Evolutionary conservation across 1,284 basidiomycete species (phyloP).

Genomic region (Moesziomyces aphidis): DNA sequence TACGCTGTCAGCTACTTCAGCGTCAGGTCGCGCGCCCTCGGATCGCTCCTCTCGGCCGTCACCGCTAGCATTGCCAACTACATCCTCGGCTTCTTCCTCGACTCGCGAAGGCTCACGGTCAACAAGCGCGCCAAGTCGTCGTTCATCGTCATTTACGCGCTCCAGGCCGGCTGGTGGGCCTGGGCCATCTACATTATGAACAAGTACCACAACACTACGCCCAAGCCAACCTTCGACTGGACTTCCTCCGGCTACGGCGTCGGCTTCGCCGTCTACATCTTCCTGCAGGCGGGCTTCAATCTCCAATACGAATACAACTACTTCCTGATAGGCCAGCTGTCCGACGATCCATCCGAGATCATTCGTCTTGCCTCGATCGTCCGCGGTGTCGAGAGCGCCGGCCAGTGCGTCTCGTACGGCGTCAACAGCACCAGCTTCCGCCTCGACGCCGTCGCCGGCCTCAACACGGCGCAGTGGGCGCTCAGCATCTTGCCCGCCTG

Average conservation of each 20-base stretch:
- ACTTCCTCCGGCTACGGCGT: slow-evolving; percentile 52
- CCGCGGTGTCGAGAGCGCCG: slow-evolving; percentile 61
- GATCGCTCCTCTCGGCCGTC: slow-evolving; percentile 66
- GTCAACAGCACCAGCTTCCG: slow-evolving; percentile 59
- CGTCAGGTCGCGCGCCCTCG: slow-evolving; percentile 65
- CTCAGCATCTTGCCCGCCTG: slow-evolving; percentile 56
- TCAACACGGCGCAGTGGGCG: slow-evolving; percentile 64
- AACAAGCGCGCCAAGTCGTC: slow-evolving; percentile 57
- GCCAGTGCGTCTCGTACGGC: slow-evolving; percentile 64
- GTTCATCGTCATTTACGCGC: slow-evolving; percentile 53
- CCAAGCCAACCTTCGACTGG: slow-evolving; percentile 61
- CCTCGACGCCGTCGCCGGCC: slow-evolving; percentile 56
- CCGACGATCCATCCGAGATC: slow-evolving; percentile 55
- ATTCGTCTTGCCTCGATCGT: slow-evolving; percentile 62
- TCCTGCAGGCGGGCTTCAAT: slow-evolving; percentile 62
- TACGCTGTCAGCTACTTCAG: slow-evolving; percentile 63
- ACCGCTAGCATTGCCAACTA: slow-evolving; percentile 63
- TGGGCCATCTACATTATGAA: slow-evolving; percentile 66
- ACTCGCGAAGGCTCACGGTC: slow-evolving; percentile 54
- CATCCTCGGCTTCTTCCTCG: slow-evolving; percentile 66
- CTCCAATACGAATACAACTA: slow-evolving; percentile 62
- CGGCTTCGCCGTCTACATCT: slow-evolving; percentile 62
- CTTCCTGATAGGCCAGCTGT: slow-evolving; percentile 52
- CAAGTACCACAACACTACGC: slow-evolving; percentile 38
- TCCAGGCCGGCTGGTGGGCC: slow-evolving; percentile 61